Base-by-base conservation (phyloP, 108 stramenopile genomes). In the Fistulifera solaris region DNA sequence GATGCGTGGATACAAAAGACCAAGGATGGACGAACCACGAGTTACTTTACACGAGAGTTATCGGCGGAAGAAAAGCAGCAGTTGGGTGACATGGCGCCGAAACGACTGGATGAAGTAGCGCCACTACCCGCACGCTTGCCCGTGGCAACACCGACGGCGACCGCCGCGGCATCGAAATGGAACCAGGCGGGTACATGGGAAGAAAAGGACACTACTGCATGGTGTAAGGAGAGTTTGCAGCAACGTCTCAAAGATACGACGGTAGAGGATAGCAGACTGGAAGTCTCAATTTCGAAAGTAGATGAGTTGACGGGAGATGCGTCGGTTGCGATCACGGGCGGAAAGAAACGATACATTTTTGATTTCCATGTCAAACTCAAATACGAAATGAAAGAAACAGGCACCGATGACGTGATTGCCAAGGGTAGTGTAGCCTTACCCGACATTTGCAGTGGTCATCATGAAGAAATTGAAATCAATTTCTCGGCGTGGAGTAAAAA, bases 141-240 rank as follows among this genome's bases (percentile, higher is more conserved):
- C 8, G 38, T 52, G 13, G 25, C 23, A 46, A 26, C 31, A 44
- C 38, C 28, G 27, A 16, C 26, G 12, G 18, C 57, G 3, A 48
- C 58, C 24, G 51, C 61, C 25, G 52, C 59, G n/a, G 39, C 44
- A 28, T 63, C 76, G 15, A 88, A 74, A 10, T 98, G 97, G 97
- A 98, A 98, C 60, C 61, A 76, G 47, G 87, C 90, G 0, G 94
- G 94, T 0, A 96, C 96, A 0, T 96, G 90, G 85, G 97, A 98
- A 66, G 94, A 95, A 69, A 88, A 87, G 58, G 82, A 89, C 64
- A 76, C 78, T 17, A 83, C 77, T 12, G 75, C 76, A 10, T 95
- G 90, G 90, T 87, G 85, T 54, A 65, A 63, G 25, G 52, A 61
- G 11, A 65, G 60, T 15, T 61, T 95, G 16, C 63, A 59, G 18